These are phyloP conservation scores for Trichoderma sp. DNA, from an alignment of 2,329 filamentous ascomycete species.

Conservation along the genomic window DNA sequence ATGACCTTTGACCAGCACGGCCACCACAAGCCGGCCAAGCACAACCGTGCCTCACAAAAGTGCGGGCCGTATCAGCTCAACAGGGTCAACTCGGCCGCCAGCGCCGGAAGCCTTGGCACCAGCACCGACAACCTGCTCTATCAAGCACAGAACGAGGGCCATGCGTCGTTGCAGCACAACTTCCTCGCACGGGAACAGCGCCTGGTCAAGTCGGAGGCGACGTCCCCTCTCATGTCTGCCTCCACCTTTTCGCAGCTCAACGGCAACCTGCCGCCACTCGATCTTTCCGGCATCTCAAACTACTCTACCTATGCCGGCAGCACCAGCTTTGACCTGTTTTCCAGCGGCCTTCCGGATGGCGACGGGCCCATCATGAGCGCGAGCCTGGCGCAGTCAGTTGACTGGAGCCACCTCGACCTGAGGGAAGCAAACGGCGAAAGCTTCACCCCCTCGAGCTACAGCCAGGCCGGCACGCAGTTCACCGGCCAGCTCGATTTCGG, in stretches of 20 bases:
- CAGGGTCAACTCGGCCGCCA: conserved; percentile 57
- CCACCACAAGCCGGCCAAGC: conserved; percentile 63
- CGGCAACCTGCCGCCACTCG: conserved; percentile 54
- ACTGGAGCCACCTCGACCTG: conserved; percentile 48
- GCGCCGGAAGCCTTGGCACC: conserved; percentile 49
- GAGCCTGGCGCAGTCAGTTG: conserved; percentile 53
- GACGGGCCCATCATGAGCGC: conserved; percentile 62
- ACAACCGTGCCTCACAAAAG: conserved; percentile 60
- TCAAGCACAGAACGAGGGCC: conserved; percentile 37
- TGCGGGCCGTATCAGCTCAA: conserved; percentile 60
- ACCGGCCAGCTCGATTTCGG: conserved; percentile 51
- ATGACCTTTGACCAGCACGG: conserved; percentile 62
- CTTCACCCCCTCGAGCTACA: conserved; percentile 54
- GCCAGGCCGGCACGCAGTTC: conserved; percentile 52
- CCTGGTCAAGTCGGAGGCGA: conserved; percentile 59
- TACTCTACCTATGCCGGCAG: conserved; percentile 49
- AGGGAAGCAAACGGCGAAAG: conserved; percentile 45
- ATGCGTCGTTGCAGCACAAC: conserved; percentile 34
- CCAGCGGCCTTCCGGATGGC: conserved; percentile 44
- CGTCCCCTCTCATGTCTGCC: conserved; percentile 55
- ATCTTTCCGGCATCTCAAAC: conserved; percentile 53
- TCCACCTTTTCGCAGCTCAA: conserved; percentile 51
- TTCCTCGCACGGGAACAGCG: conserved; percentile 47
- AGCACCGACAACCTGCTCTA: conserved; percentile 43
- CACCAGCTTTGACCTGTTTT: conserved; percentile 52